Base-by-base conservation (phyloP, 257 asterid species). In the Cordia subcordata region DNA sequence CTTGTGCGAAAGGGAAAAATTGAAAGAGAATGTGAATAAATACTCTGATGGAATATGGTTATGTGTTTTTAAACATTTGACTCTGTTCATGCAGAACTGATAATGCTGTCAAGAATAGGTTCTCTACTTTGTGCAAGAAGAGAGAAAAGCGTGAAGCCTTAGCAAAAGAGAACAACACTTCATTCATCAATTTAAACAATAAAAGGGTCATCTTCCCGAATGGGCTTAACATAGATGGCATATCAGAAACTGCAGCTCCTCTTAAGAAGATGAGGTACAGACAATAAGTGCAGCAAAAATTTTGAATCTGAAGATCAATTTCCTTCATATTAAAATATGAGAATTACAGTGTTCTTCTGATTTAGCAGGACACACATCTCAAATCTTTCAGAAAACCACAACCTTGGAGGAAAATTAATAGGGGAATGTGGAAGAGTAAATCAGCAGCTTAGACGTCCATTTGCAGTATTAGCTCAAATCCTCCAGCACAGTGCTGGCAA, bases 91-190 rank as follows among this genome's bases (percentile, higher is more conserved):
- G 46, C 88, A 93, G 99, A 68, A 93, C 99, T 52, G 99, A 93
- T 72, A 93, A 93, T 66, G 99, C 99, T 58, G 99, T 93, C 82
- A 93, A 93, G 85, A 93, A 93, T 66, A 87, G 99, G 55, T 93
- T 93, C 88, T 72, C 96, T 19, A 93, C 99, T 49, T 83, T 93
- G 57, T 87, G 97, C 79, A 93, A 87, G 94, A 93, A 86, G 85
- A 89, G 85, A 68, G 99, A 90, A 49, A 89, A 87, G 68, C 78
- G 69, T 23, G 99, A 90, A 76, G 96, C 92, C 49, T 75, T 89
- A 57, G 90, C 92, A 44, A 93, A 89, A 73, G 96, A 87, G 73
- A 90, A 86, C 72, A 80, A 62, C 70, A 55, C 83, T 61, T 66
- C 90, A 18, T 85, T 64, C 66, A 76, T 87, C 73, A 85, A 85